Evolutionary conservation across 1,284 basidiomycete genomes (phyloP), one percentile per base, ranked within the genome.

Genomic region (Ganoderma multipileum): DNA sequence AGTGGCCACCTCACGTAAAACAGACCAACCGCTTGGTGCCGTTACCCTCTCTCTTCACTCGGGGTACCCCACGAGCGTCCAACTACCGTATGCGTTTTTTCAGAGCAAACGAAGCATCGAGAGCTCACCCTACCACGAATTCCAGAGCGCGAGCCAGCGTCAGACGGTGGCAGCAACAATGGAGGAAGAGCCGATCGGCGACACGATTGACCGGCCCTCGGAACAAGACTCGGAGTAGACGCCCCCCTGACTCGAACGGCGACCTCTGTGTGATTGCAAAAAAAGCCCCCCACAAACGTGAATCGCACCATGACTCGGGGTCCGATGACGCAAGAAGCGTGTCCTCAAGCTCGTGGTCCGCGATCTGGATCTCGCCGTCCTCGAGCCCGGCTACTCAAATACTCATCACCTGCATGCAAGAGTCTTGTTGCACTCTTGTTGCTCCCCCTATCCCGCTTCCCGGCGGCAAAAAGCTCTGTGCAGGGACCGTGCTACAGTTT

Each of bases 191-290:
- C 28, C 26, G 14, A 30, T 54, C n/a, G 26, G 44, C 44, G 44
- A n/a, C 44, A n/a, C 44, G 44, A 47, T 2, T 20, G n/a, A 11
- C 44, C 44, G 44, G 44, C 12, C n/a, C 26, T 50, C 26, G 4
- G 23, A 50, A 50, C 2, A 26, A 26, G 28, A n/a, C n/a, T n/a
- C n/a, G n/a, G n/a, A 20, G 18, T 55, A 30, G 52, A 14, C 52
- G 52, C 52, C 52, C 28, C 52, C 52, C 52, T 55, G 52, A 55
- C 33, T 55, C 52, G 9, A 30, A 33, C 52, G 52, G 14, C 52
- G 9, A 30, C 11, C 6, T 14, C 30, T 18, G 3, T 14, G 12
- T 9, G 52, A 30, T 33, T 16, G 14, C 16, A 30, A 28, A 55
- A 30, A 55, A 30, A 20, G 16, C 52, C 52, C 52, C 52, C 52